Evolutionary conservation across 1,284 basidiomycete genomes (phyloP).

Genomic region (Ustilago lituana): DNA sequence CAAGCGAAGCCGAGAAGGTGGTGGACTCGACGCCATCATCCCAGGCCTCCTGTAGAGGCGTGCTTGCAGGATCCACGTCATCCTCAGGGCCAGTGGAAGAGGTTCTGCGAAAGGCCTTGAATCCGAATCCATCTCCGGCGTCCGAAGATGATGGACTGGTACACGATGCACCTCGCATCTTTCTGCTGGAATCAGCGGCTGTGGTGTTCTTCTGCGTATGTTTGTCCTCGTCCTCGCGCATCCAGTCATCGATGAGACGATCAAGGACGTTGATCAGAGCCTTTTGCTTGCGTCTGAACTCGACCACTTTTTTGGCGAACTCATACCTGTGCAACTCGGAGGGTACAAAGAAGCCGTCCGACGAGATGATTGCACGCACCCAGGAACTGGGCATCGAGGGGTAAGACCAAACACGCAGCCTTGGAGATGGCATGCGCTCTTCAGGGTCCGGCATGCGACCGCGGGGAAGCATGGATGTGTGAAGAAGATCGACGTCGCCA

Average conservation of each 20-base stretch:
- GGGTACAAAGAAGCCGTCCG: conserved; percentile 81
- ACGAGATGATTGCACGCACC: conserved; percentile 78
- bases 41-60: conserved; percentile 40
- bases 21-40: conserved; percentile 32
- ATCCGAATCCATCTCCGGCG: conserved; percentile 36
- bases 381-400: conserved; percentile 74
- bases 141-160: conserved; percentile 23
- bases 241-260: conserved; percentile 36
- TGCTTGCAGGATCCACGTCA: conserved; percentile 26
- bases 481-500: conserved; percentile 46
- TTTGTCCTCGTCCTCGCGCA: conserved; percentile 25
- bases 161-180: conserved; percentile 16
- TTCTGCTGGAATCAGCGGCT: conserved; percentile 8
- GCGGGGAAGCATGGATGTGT: conserved; percentile 43
- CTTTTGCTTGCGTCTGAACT: conserved; percentile 73
- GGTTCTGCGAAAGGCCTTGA: conserved; percentile 37
- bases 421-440: conserved; percentile 42
- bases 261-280: conserved; percentile 42
- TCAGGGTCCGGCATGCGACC: conserved; percentile 45
- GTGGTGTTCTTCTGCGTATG: neutral
- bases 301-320: conserved; percentile 79
- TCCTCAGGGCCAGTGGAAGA: conserved; percentile 19
- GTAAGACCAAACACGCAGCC: conserved; percentile 72
- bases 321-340: conserved; percentile 83
- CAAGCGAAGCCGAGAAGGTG: conserved; percentile 27